Conservation (phyloP, 768 basidiomycete species). For the Rhodotorula babjevae region DNA sequence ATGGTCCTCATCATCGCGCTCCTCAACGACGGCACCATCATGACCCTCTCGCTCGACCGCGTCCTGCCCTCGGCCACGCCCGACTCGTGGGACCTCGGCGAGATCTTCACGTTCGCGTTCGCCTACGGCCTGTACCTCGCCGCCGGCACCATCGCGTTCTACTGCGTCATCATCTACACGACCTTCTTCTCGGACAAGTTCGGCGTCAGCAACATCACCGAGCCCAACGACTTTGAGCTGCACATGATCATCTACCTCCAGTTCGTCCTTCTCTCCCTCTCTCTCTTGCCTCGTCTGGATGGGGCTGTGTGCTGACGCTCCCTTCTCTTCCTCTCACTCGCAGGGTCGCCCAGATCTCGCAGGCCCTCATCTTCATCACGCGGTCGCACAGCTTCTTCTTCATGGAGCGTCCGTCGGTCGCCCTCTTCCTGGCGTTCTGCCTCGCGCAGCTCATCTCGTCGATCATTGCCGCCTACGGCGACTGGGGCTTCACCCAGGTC, state of each 20-base stretch:
- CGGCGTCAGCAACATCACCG: constrained; percentile 58
- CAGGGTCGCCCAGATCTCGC: constrained; percentile 93
- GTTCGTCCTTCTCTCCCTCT: constrained; percentile 49
- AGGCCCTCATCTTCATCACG: constrained; percentile 64
- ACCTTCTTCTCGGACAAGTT: constrained; percentile 50
- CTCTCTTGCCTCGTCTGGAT: neutral
- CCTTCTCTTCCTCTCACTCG: too few species aligned
- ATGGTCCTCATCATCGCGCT: constrained; percentile 98
- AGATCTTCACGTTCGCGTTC: constrained; percentile 92
- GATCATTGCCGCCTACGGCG: constrained; percentile 86
- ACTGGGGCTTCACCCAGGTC: constrained; percentile 93
- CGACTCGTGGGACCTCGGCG: constrained; percentile 90
- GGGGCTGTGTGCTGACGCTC: neutral
- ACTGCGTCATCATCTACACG: constrained; percentile 71
- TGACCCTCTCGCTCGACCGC: constrained; percentile 87
- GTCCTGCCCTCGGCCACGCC: constrained; percentile 88
- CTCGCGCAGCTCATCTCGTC: constrained; percentile 89
- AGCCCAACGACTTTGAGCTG: constrained; percentile 41
- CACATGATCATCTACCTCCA: constrained; percentile 78
- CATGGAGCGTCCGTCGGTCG: constrained; percentile 87
- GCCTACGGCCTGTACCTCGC: constrained; percentile 94
- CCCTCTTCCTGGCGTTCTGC: constrained; percentile 83
- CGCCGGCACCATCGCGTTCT: constrained; percentile 58
- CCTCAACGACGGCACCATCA: constrained; percentile 97
- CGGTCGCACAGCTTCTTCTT: constrained; percentile 70